Percentiles rank a stretch among this genome's conserved stretches.
phyloP scores from a whole-genome alignment of 305 asterid species.

The Solanum chacoense region DNA sequence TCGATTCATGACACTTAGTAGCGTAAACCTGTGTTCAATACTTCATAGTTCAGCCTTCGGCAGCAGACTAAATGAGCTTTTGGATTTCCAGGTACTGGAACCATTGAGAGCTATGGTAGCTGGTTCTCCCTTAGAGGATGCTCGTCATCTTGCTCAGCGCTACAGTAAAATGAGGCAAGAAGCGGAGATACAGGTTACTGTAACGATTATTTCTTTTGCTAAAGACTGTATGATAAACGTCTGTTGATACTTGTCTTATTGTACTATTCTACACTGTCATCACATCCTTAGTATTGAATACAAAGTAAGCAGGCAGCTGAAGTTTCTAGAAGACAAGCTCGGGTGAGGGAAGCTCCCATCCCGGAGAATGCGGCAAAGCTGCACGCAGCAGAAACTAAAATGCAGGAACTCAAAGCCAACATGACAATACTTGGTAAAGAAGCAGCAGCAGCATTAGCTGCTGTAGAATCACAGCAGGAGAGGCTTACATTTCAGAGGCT shows the following conservation, averaged over 20 bases:
- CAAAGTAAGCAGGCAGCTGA: conserved; percentile 65
- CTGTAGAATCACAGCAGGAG: conserved; percentile 96
- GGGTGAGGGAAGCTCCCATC: conserved; percentile 88
- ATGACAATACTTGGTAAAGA: conserved; percentile 98
- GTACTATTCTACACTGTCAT: background rate
- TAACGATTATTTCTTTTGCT: background rate
- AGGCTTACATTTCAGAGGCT: conserved; percentile 93
- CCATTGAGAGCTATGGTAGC: conserved; percentile 82
- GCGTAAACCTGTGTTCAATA: background rate
- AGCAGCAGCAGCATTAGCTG: conserved; percentile 84
- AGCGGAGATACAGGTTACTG: conserved; percentile 83
- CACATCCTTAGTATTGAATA: background rate
- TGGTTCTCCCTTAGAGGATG: conserved; percentile 92
- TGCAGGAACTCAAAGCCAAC: conserved; percentile 88
- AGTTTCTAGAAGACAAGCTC: conserved; percentile 88
- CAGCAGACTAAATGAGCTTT: background rate
- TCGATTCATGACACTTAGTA: background rate
- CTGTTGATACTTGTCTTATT: background rate
- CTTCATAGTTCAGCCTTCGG: background rate
- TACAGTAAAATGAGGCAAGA: conserved; percentile 97
- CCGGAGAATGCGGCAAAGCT: conserved; percentile 87
- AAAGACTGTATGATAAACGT: background rate
- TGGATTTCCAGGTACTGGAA: conserved; percentile 59
- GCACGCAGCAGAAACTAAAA: conserved; percentile 83
- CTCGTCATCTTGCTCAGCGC: conserved; percentile 98